phyloP scores from a whole-genome alignment of 2,329 filamentous ascomycete species.

The Penicillium sp. region DNA sequence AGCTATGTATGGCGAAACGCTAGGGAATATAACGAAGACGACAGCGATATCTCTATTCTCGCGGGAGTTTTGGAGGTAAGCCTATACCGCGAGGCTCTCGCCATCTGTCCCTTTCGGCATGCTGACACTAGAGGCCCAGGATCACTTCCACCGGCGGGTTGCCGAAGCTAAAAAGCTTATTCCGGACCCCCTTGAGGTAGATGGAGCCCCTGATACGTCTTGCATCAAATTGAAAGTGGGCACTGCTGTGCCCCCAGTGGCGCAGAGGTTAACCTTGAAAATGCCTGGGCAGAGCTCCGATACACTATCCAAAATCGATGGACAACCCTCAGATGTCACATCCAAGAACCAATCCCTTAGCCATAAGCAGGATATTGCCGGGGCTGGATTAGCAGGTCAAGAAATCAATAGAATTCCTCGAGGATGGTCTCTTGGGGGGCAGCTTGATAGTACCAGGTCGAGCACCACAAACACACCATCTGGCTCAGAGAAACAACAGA shows the following conservation, averaged over 20 bases:
- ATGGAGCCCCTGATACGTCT: slow-evolving; percentile 45
- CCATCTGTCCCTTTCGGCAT: background rate
- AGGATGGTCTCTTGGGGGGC: slow-evolving; percentile 34
- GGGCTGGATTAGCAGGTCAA: slow-evolving; percentile 38
- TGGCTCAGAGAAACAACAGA: slow-evolving; percentile 23
- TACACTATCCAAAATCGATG: slow-evolving; percentile 39
- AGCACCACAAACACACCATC: slow-evolving; percentile 16
- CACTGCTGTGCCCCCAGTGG: slow-evolving; percentile 31
- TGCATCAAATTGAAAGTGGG: slow-evolving; percentile 74
- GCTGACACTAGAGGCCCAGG: slow-evolving; percentile 39
- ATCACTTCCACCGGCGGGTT: slow-evolving; percentile 59
- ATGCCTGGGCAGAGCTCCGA: slow-evolving; percentile 53
- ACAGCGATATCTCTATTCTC: slow-evolving; percentile 70
- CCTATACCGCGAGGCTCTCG: slow-evolving; percentile 4
- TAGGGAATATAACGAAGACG: slow-evolving; percentile 82
- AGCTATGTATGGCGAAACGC: slow-evolving; percentile 81
- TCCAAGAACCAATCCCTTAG: slow-evolving; percentile 49
- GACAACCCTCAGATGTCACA: slow-evolving; percentile 39
- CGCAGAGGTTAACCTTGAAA: slow-evolving; percentile 63
- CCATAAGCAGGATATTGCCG: slow-evolving; percentile 46
- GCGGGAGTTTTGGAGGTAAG: slow-evolving; percentile 70
- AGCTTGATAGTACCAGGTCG: slow-evolving; percentile 22
- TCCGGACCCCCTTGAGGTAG: slow-evolving; percentile 50
- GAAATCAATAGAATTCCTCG: slow-evolving; percentile 17
- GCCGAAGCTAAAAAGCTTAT: slow-evolving; percentile 64